phyloP scores from a whole-genome alignment of 2,329 filamentous ascomycete genomes.

The Aphanocladium album region DNA sequence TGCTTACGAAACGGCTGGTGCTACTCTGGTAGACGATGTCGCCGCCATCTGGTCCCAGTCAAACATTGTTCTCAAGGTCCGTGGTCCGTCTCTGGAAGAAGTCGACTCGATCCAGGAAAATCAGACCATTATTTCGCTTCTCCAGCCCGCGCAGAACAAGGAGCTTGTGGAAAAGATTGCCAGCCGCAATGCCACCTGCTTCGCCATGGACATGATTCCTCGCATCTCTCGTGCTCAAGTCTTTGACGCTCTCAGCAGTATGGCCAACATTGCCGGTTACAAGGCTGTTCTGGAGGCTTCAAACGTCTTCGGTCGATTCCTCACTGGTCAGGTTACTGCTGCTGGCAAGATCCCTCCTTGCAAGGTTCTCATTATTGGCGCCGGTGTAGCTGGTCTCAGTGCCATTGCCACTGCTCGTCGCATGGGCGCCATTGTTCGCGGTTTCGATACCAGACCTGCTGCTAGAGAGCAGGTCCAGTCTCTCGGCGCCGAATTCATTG shows the following conservation, averaged over 20 bases:
- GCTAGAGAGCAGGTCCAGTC: conserved; percentile 87
- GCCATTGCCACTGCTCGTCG: conserved; percentile 82
- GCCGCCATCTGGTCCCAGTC: conserved; percentile 66
- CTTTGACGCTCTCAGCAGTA: conserved; percentile 83
- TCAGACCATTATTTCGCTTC: conserved; percentile 73
- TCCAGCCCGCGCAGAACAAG: conserved; percentile 79
- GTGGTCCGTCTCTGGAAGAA: conserved; percentile 66
- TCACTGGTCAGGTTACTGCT: conserved; percentile 86
- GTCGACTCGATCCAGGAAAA: conserved; percentile 62
- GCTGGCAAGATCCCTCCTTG: conserved; percentile 86
- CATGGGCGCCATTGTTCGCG: conserved; percentile 83
- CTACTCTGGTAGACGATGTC: conserved; percentile 64
- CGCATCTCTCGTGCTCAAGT: conserved; percentile 84
- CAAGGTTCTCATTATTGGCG: conserved; percentile 86
- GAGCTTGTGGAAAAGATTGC: conserved; percentile 69
- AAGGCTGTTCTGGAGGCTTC: conserved; percentile 87
- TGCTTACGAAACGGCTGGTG: conserved; percentile 73
- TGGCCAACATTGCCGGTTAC: conserved; percentile 93
- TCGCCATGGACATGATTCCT: conserved; percentile 92
- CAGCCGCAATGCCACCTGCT: conserved; percentile 64
- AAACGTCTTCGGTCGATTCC: conserved; percentile 81
- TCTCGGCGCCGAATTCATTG: conserved; percentile 82
- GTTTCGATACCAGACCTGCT: conserved; percentile 86
- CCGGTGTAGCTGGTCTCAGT: conserved; percentile 81
- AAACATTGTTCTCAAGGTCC: conserved; percentile 80